phyloP scores from a whole-genome alignment of 495 filamentous ascomycete species.

The Trypethelium eluteriae region DNA sequence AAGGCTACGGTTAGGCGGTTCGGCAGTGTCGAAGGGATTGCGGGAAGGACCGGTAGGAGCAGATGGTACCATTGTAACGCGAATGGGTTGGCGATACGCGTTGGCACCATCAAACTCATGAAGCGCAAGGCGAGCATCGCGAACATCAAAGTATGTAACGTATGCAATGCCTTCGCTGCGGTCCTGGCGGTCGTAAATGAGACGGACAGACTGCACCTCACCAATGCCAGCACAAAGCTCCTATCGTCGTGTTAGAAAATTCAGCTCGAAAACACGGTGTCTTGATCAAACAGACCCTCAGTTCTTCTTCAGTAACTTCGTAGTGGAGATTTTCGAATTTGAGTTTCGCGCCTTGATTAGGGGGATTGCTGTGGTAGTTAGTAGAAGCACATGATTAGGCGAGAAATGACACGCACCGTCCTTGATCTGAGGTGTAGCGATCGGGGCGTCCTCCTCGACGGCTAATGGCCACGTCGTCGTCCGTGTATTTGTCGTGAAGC shows the following conservation, averaged over 20 bases:
- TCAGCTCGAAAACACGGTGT: background rate
- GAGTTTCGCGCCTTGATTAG: constrained; percentile 56
- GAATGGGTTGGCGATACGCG: constrained; percentile 82
- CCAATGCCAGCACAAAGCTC: constrained; percentile 75
- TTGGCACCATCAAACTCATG: constrained; percentile 83
- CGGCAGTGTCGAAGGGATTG: constrained; percentile 54
- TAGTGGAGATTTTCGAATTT: constrained; percentile 91
- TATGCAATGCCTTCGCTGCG: constrained; percentile 82
- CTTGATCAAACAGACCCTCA: constrained; percentile 45
- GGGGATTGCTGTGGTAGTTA: constrained; percentile 17
- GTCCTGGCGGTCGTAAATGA: constrained; percentile 83
- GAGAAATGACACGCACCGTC: constrained; percentile 22
- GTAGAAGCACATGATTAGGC: constrained; percentile 17
- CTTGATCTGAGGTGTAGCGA: constrained; percentile 20
- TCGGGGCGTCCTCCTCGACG: constrained; percentile 26
- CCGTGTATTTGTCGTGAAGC: constrained; percentile 84
- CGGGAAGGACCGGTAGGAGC: constrained; percentile 37
- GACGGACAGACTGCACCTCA: constrained; percentile 57
- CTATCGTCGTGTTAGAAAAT: constrained; percentile 39
- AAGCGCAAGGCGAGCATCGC: constrained; percentile 68
- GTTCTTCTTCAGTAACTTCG: constrained; percentile 78
- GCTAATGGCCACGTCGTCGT: constrained; percentile 45
- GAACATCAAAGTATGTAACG: constrained; percentile 64
- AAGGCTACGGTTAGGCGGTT: constrained; percentile 50
- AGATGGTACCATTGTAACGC: constrained; percentile 57